Conservation (phyloP, 139 green algal species). For the Coelastrella sp. region DNA sequence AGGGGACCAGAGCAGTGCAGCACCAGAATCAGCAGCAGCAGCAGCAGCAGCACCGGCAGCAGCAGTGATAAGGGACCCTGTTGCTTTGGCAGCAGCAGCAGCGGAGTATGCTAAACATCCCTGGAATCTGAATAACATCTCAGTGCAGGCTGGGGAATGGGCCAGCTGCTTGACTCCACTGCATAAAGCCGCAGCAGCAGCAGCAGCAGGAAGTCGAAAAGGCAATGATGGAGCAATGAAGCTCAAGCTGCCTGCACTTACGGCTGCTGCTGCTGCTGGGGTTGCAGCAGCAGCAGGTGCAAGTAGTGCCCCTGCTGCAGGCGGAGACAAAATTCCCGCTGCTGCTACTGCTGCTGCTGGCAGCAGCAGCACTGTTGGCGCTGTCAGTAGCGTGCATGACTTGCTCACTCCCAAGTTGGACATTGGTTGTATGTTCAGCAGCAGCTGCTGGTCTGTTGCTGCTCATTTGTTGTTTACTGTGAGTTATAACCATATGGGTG, state of each 20-base stretch:
- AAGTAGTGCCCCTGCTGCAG: neutral
- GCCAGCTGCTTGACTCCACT: constrained; percentile 65
- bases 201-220: neutral
- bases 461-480: constrained; percentile 92
- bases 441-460: constrained; percentile 88
- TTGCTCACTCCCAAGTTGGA: constrained; percentile 80
- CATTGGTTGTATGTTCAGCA: constrained; percentile 81
- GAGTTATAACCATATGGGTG: constrained; percentile 89
- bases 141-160: constrained; percentile 55
- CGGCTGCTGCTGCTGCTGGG: neutral
- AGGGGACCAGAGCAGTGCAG: too few species aligned
- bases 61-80: neutral
- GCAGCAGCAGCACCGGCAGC: neutral
- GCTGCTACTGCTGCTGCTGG: constrained; percentile 46
- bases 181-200: constrained; percentile 1
- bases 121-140: constrained; percentile 90
- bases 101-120: constrained; percentile 54
- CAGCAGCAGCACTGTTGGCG: neutral
- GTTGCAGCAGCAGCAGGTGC: neutral
- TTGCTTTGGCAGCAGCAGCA: neutral
- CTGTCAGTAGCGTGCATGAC: neutral
- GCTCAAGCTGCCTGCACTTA: neutral
- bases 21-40: too few species aligned
- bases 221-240: neutral
- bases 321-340: neutral